Base-by-base conservation (phyloP, 1,284 basidiomycete species). In the Pseudozyma tsukubaensis region DNA sequence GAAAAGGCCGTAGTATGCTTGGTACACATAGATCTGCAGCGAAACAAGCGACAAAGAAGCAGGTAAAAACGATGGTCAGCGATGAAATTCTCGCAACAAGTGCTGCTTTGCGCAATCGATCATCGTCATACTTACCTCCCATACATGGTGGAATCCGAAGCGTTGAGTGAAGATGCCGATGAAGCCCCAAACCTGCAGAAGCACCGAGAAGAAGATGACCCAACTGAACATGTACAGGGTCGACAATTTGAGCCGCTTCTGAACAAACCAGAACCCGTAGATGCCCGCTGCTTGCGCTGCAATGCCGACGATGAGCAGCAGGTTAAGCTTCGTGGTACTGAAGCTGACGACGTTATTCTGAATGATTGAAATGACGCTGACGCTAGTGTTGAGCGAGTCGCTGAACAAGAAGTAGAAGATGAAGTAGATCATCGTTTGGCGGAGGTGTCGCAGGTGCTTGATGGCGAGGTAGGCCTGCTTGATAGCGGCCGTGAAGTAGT, bases 151-250 rank as follows among this genome's bases (percentile, higher is more conserved):
- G 47, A 73, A 77, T 7, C 93, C 93, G 55, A 94, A 85, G 57
- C 87, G 90, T 9, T 86, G 77, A 0, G 92, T 93, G 89, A 92
- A 93, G 63, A 94, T 90, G 1, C 92, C 92, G 51, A 94, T 87
- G 89, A 92, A 91, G 18, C 92, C 93, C 92, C 93, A 94, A 1
- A 92, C 86, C 0, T 92, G 91, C 50, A 94, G 92, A 34, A 92
- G 52, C 45, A 92, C 88, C 4, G 91, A 92, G 11, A 91, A 89
- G 1, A 91, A 87, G 77, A 92, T 92, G 7, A 92, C 92, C 1
- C 92, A 88, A 18, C 89, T 85, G 78, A 94, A 92, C 91, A 62
- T 64, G 52, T 10, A 51, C 24, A 60, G 36, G 12, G 92, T 94
- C 16, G 89, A 87, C 50, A 94, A 89, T 84, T 91, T 90, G 87